phyloP scores from a whole-genome alignment of 2,329 filamentous ascomycete species.

The Phialemoniopsis sp. region DNA sequence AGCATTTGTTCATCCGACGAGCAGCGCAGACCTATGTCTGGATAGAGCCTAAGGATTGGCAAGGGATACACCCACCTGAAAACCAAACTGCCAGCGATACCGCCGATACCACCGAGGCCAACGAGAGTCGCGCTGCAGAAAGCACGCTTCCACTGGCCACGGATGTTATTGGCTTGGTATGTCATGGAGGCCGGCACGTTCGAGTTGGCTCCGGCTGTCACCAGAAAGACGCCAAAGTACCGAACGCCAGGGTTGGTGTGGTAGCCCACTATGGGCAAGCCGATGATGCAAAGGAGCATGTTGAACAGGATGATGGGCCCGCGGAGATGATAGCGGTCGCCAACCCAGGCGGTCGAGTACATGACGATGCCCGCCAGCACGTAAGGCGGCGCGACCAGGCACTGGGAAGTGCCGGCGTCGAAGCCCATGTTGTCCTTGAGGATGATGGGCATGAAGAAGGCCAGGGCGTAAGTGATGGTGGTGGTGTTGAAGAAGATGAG shows the following conservation, averaged over 20 bases:
- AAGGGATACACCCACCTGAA: conserved; percentile 44
- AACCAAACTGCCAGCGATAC: conserved; percentile 70
- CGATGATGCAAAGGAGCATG: conserved; percentile 61
- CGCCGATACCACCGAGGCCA: conserved; percentile 72
- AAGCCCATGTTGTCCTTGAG: conserved; percentile 62
- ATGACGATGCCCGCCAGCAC: conserved; percentile 61
- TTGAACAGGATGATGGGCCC: conserved; percentile 65
- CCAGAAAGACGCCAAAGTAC: conserved; percentile 73
- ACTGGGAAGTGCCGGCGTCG: conserved; percentile 58
- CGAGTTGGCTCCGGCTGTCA: conserved; percentile 71
- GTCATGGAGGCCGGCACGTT: conserved; percentile 73
- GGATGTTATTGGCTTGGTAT: conserved; percentile 85
- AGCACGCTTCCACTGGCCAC: conserved; percentile 84
- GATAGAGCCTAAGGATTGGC: neutral
- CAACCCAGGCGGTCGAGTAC: conserved; percentile 54
- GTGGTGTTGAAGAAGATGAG: conserved; percentile 62
- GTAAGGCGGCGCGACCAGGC: conserved; percentile 68
- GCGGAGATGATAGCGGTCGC: conserved; percentile 63
- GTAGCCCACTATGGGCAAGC: conserved; percentile 71
- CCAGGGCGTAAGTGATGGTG: conserved; percentile 69
- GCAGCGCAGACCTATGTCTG: neutral
- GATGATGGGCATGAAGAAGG: conserved; percentile 77
- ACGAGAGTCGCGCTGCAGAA: conserved; percentile 74
- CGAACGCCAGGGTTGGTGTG: conserved; percentile 48
- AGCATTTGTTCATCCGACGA: neutral